A percentile compares a stretch with the other conserved stretches of the same genome.
Conservation (phyloP, 202 grass and related monocot genomes). For the Bolboschoenoplectus hybrid region DNA sequence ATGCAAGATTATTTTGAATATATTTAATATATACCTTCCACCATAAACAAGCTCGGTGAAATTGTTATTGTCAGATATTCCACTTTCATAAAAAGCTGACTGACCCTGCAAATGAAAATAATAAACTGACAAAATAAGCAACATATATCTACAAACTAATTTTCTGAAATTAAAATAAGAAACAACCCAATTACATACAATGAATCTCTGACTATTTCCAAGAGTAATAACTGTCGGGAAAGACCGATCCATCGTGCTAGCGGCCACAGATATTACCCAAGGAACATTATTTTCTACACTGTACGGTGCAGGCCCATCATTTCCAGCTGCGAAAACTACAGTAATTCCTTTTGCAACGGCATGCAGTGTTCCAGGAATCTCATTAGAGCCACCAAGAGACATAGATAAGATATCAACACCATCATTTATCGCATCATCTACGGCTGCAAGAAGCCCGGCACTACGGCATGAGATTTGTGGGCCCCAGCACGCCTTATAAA, state of each 20-base stretch:
- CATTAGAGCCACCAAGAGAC: not conserved
- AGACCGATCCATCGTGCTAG: constrained; percentile 52
- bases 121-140: not conserved
- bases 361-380: constrained; percentile 37
- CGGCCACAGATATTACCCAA: constrained; percentile 58
- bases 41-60: not conserved
- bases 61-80: not conserved
- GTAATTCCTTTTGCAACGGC: constrained; percentile 45
- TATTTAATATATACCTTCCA: not conserved
- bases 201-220: constrained; percentile 37
- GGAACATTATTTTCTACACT: constrained; percentile 38
- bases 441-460: not conserved
- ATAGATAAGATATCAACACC: constrained; percentile 50
- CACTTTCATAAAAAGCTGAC: constrained; percentile 29
- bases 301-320: not conserved
- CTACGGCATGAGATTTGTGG: not conserved
- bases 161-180: not conserved
- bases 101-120: constrained; percentile 43
- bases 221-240: constrained; percentile 49
- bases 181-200: constrained; percentile 39
- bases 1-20: not conserved
- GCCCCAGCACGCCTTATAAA: constrained; percentile 48
- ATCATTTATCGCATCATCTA: constrained; percentile 45
- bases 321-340: constrained; percentile 39
- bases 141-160: not conserved